Conservation (phyloP, 345 rosid genomes). For the Syzygium jambos region DNA sequence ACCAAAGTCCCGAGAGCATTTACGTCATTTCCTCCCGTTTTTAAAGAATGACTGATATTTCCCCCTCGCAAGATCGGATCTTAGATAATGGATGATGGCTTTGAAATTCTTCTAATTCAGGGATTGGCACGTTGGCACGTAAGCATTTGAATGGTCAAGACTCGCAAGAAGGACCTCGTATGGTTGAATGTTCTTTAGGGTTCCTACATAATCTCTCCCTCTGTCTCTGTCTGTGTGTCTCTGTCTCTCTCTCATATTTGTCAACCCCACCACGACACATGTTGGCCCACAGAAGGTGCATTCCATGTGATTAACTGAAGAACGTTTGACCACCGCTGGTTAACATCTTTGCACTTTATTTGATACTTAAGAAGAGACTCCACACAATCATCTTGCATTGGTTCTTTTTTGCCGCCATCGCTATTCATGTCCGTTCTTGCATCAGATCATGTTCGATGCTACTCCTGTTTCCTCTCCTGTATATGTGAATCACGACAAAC, state of each 20-base stretch:
- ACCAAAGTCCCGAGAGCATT: not conserved
- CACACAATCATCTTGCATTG: not conserved
- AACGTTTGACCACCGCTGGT: not conserved
- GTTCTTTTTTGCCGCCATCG: not conserved
- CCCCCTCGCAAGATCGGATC: not conserved
- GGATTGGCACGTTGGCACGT: not conserved
- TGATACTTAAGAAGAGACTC: not conserved
- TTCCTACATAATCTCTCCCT: not conserved
- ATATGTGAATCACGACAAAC: accelerated
- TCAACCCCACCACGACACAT: not conserved
- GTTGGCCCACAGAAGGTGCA: not conserved
- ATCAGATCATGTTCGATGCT: not conserved
- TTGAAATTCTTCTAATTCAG: not conserved
- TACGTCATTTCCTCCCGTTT: not conserved
- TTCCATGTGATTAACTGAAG: not conserved
- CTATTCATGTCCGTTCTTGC: not conserved
- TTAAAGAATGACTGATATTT: not conserved
- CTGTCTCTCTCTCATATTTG: not conserved
- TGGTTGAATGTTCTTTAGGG: not conserved
- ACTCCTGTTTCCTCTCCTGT: not conserved
- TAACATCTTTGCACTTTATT: not conserved
- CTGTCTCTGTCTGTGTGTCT: not conserved
- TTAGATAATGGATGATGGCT: not conserved
- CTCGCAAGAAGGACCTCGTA: not conserved
- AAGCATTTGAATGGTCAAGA: not conserved